These are phyloP conservation scores for Backusella australiensis DNA, from an alignment of 192 early-diverging fungal genomes.

Conservation along the genomic window DNA sequence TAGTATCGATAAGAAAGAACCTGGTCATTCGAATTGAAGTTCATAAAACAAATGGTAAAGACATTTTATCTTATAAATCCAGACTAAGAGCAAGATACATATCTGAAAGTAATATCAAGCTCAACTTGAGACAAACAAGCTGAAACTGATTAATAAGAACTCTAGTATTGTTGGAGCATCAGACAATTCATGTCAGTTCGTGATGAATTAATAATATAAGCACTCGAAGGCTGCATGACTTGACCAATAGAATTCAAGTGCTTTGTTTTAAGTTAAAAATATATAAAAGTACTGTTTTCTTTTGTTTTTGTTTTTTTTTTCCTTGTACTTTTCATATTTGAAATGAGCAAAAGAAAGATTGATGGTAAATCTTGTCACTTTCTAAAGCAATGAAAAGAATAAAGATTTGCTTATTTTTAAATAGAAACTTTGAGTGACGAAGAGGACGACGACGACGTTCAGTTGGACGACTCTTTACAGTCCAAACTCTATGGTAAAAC, in stretches of 20 bases:
- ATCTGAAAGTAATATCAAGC: too few relatives aligned
- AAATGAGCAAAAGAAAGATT: conserved; percentile 23
- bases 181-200: too few relatives aligned
- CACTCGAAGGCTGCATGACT: not conserved
- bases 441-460: conserved; percentile 31
- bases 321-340: not conserved
- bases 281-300: not conserved
- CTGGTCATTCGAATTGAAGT: too few relatives aligned
- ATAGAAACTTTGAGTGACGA: conserved; percentile 24
- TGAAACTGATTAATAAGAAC: too few relatives aligned
- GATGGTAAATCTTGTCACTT: conserved; percentile 6
- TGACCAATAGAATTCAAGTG: not conserved
- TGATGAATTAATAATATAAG: not conserved
- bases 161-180: too few relatives aligned
- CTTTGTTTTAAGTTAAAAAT: not conserved
- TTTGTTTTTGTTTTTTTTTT: not conserved
- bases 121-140: too few relatives aligned
- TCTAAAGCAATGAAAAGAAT: not conserved
- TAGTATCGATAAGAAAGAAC: too few relatives aligned
- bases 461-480: conserved; percentile 26
- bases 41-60: too few relatives aligned
- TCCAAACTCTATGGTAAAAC: conserved; percentile 29
- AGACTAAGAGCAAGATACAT: too few relatives aligned
- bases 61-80: too few relatives aligned
- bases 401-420: not conserved